phyloP scores from a whole-genome alignment of 768 basidiomycete species.

The Lepiota venenata region DNA sequence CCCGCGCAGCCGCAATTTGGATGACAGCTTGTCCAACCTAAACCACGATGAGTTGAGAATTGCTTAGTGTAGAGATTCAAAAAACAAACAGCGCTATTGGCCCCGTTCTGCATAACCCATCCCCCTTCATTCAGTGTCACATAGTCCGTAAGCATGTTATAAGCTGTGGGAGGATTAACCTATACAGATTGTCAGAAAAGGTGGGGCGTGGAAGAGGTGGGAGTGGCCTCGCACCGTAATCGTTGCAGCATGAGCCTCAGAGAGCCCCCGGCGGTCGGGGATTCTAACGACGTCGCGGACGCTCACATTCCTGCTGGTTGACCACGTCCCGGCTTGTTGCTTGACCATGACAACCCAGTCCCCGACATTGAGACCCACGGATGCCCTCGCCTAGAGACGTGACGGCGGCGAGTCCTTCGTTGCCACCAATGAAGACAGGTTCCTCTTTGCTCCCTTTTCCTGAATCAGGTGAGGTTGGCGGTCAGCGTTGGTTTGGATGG shows the following conservation, averaged over 20 bases:
- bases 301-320: conserved; percentile 48
- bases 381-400: conserved; percentile 49
- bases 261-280: conserved; percentile 42
- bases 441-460: conserved; percentile 28
- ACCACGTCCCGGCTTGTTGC: conserved; percentile 77
- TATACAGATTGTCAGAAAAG: conserved; percentile 20
- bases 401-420: conserved; percentile 74
- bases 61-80: neutral
- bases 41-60: neutral
- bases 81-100: conserved; percentile 70
- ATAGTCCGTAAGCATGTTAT: conserved; percentile 77
- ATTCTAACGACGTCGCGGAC: conserved; percentile 60
- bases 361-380: conserved; percentile 35
- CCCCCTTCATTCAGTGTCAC: conserved; percentile 61
- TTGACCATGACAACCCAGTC: conserved; percentile 78
- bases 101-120: conserved; percentile 85
- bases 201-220: neutral
- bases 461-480: conserved; percentile 29
- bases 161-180: conserved; percentile 85
- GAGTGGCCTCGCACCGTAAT: conserved; percentile 51
- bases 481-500: conserved; percentile 53
- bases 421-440: conserved; percentile 62
- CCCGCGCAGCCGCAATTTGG: conserved; percentile 72
- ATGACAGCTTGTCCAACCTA: conserved; percentile 85
- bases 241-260: conserved; percentile 68